Conservation (phyloP, 805 yeast genomes). For the Starmera dryadoides region DNA sequence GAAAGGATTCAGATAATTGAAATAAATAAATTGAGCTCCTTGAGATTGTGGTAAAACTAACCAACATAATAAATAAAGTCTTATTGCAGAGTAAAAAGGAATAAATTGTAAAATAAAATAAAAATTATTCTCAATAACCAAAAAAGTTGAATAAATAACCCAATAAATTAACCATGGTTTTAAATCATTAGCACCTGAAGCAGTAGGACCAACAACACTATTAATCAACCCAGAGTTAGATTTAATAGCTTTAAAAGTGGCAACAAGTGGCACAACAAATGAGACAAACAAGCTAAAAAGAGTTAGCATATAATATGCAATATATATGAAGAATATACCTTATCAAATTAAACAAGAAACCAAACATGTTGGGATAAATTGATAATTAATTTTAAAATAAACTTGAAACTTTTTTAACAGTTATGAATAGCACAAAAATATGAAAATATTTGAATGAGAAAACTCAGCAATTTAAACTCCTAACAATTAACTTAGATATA, state of each 20-base stretch:
- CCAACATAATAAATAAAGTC: conserved; percentile 50
- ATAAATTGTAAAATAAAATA: conserved; percentile 37
- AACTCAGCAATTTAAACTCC: no score
- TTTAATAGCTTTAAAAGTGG: conserved; percentile 52
- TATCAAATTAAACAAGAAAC: conserved; percentile 22
- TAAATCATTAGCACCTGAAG: conserved; percentile 10
- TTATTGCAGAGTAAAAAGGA: conserved; percentile 48
- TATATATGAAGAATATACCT: conserved; percentile 21
- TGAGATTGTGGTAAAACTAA: conserved; percentile 45
- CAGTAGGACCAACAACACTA: background rate
- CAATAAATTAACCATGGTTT: conserved; percentile 55
- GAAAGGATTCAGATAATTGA: conserved; percentile 29
- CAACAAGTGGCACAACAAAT: conserved; percentile 50
- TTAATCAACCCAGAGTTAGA: conserved; percentile 12
- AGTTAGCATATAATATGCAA: no score
- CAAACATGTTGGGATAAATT: conserved; percentile 21
- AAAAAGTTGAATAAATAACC: conserved; percentile 46
- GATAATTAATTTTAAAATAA: no score
- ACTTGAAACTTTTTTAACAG: no score
- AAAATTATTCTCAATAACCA: conserved; percentile 32
- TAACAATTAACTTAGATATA: no score
- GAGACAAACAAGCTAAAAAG: conserved; percentile 28
- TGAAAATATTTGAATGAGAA: no score
- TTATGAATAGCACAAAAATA: no score
- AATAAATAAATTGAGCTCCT: conserved; percentile 37